phyloP scores from a whole-genome alignment of 2,329 filamentous ascomycete genomes.

The Calonectria montana region DNA sequence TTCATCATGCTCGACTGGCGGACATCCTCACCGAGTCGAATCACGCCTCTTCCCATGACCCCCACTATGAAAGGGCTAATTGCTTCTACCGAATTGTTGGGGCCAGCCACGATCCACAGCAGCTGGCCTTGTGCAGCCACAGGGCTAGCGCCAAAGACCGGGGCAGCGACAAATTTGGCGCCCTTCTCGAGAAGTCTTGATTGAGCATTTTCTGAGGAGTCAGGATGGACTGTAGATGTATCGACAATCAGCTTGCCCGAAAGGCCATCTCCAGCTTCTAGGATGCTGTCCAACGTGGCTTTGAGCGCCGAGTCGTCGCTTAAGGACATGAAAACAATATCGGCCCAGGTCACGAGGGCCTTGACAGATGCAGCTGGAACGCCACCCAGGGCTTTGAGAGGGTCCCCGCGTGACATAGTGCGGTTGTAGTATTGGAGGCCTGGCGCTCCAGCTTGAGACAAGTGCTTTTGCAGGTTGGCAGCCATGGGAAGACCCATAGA shows the following conservation, averaged over 20 bases:
- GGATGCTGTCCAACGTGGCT: conserved; percentile 46
- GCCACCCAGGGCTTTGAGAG: conserved; percentile 44
- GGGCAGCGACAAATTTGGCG: conserved; percentile 55
- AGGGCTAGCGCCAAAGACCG: conserved; percentile 63
- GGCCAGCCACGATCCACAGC: conserved; percentile 59
- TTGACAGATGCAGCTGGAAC: conserved; percentile 32
- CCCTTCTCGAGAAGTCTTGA: conserved; percentile 42
- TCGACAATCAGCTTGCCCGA: conserved; percentile 58
- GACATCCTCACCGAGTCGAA: conserved; percentile 56
- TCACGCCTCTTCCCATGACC: conserved; percentile 55
- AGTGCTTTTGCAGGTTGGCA: conserved; percentile 58
- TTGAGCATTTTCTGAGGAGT: conserved; percentile 49
- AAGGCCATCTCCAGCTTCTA: conserved; percentile 37
- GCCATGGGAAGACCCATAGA: conserved; percentile 65
- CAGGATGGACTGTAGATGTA: conserved; percentile 62
- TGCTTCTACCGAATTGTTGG: conserved; percentile 46
- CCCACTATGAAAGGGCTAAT: conserved; percentile 54
- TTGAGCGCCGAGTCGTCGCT: conserved; percentile 56
- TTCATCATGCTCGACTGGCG: conserved; percentile 59
- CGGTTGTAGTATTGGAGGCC: conserved; percentile 57
- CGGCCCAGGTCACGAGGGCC: conserved; percentile 43
- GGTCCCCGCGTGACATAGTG: conserved; percentile 57
- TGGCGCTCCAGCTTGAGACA: conserved; percentile 36
- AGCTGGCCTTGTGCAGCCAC: conserved; percentile 59
- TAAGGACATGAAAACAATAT: conserved; percentile 54